Conservation (phyloP, 192 early-diverging fungal species). For the Ambispora gerdemannii region DNA sequence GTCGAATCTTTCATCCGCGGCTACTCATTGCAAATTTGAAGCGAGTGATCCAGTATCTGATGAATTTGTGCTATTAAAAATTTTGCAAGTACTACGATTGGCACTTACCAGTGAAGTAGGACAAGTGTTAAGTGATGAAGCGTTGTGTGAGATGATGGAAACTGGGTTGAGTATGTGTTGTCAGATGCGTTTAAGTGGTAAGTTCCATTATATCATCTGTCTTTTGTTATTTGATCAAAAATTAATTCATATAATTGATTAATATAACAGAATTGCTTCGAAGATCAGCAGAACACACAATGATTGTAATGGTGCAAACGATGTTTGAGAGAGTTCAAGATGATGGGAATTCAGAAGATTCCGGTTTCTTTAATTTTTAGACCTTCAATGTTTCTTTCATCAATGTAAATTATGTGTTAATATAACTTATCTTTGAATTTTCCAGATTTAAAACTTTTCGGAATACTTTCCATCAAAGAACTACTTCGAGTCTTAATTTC, state of each 20-base stretch:
- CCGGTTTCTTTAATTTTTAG: conserved; percentile 1
- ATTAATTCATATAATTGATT: too few relatives aligned
- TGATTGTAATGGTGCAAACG: conserved; percentile 66
- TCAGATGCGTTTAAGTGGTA: conserved; percentile 83
- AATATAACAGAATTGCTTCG: conserved; percentile 63
- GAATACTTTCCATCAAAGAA: conserved; percentile 85
- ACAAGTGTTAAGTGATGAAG: conserved; percentile 76
- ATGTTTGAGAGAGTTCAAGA: conserved; percentile 64
- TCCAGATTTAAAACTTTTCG: conserved; percentile 58
- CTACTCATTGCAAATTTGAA: conserved; percentile 95
- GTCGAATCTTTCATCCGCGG: conserved; percentile 71
- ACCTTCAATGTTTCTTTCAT: not conserved
- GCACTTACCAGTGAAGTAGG: conserved; percentile 73
- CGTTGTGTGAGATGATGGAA: conserved; percentile 96
- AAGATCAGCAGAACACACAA: conserved; percentile 74
- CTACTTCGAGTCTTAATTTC: conserved; percentile 87
- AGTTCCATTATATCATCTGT: conserved; percentile 26
- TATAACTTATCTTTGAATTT: not conserved
- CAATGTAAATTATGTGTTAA: not conserved
- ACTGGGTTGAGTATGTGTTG: conserved; percentile 96
- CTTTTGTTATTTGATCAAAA: not conserved
- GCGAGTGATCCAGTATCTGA: conserved; percentile 90
- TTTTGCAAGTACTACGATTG: conserved; percentile 77
- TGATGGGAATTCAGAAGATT: conserved; percentile 14
- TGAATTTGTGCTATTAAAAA: conserved; percentile 89